Evolutionary conservation across 768 basidiomycete species (phyloP).

Genomic region (Tulasnella sp.): DNA sequence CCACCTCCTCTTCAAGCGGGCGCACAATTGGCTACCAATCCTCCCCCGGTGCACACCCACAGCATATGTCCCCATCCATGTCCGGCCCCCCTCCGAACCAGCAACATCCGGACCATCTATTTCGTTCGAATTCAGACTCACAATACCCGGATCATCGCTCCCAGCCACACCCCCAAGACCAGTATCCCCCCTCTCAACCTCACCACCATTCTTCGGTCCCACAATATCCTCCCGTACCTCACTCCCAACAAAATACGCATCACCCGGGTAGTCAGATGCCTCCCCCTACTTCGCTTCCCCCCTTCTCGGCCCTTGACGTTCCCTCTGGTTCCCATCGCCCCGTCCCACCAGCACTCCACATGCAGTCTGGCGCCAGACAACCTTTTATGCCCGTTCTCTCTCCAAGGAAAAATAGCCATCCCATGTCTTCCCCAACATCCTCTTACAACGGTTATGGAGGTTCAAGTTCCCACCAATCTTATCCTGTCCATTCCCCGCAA

Average conservation of each 20-base stretch:
- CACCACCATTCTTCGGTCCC: background rate
- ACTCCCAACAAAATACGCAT: constrained; percentile 5
- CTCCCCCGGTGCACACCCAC: background rate
- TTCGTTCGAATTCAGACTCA: constrained; percentile 11
- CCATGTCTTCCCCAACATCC: background rate
- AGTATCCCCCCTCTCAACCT: constrained; percentile 4
- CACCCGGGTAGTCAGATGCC: constrained; percentile 7
- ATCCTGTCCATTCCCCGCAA: constrained; percentile 1
- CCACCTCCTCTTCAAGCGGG: background rate
- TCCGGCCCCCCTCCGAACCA: constrained; percentile 2
- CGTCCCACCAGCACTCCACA: background rate
- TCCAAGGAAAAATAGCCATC: background rate
- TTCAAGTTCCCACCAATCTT: background rate
- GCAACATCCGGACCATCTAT: background rate
- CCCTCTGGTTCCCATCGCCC: background rate
- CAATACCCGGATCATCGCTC: constrained; percentile 7
- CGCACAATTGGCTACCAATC: background rate
- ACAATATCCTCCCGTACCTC: background rate
- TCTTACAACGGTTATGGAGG: background rate
- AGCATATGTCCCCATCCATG: background rate
- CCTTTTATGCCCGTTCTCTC: too few species aligned
- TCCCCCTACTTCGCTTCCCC: constrained; percentile 16
- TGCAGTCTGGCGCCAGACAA: background rate
- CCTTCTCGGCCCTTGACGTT: constrained; percentile 19
- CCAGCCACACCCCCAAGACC: constrained; percentile 11